These are phyloP conservation scores for Candida coquimbonensis DNA, from an alignment of 805 yeast species.

Conservation along the genomic window DNA sequence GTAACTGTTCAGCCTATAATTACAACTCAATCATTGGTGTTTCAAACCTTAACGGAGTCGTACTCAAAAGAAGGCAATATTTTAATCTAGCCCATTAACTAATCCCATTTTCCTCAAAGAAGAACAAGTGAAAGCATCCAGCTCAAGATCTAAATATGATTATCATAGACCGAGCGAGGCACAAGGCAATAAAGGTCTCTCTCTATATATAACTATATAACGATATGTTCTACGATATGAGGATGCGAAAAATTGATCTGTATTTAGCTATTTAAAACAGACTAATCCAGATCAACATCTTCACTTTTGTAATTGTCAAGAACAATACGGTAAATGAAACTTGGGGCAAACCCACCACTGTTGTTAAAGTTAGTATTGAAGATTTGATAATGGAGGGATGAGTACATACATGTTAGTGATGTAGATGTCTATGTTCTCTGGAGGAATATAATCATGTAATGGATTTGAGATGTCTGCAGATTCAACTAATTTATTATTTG, in stretches of 20 bases:
- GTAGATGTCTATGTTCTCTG: constrained; percentile 89
- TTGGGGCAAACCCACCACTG: constrained; percentile 89
- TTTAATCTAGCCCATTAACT: constrained; percentile 41
- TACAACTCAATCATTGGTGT: constrained; percentile 23
- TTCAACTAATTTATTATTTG: constrained; percentile 61
- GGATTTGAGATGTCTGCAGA: constrained; percentile 83
- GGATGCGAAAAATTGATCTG: neutral
- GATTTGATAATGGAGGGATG: neutral
- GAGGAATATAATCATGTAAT: constrained; percentile 82
- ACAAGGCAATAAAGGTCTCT: constrained; percentile 34
- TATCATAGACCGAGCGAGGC: constrained; percentile 53
- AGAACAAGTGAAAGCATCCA: constrained; percentile 36
- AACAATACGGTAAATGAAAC: constrained; percentile 90
- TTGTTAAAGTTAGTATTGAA: constrained; percentile 8
- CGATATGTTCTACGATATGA: neutral
- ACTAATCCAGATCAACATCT: constrained; percentile 57
- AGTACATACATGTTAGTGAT: constrained; percentile 68
- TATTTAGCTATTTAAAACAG: neutral
- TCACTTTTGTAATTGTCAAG: constrained; percentile 87
- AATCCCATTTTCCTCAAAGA: too few species aligned
- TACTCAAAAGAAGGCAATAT: constrained; percentile 48
- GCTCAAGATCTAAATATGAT: constrained; percentile 46
- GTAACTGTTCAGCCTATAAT: constrained; percentile 20
- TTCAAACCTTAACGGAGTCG: constrained; percentile 36
- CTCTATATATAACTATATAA: neutral